Evolutionary conservation across 371 early-diverging fungal genomes (phyloP).

Genomic region (Actinomucor elegans): DNA sequence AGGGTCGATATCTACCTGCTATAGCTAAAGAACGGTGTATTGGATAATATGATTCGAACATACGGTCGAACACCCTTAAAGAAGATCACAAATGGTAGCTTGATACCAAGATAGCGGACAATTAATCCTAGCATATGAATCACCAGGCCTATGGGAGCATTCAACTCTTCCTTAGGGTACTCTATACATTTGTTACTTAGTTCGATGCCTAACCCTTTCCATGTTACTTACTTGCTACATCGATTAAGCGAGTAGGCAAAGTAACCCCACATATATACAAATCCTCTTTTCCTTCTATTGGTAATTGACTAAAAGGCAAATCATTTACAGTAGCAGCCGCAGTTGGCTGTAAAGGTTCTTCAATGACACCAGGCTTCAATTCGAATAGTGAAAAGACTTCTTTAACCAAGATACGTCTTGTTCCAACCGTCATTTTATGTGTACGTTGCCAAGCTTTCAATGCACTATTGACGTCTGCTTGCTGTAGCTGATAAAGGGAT

Average conservation of each 20-base stretch:
- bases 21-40: constrained; percentile 21
- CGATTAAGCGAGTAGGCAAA: constrained; percentile 39
- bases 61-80: constrained; percentile 55
- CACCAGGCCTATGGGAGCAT: constrained; percentile 80
- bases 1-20: background rate
- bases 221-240: constrained; percentile 42
- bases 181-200: constrained; percentile 18
- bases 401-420: constrained; percentile 52
- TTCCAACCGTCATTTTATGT: constrained; percentile 36
- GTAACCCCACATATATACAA: constrained; percentile 58
- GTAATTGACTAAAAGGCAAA: constrained; percentile 2
- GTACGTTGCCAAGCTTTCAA: constrained; percentile 35
- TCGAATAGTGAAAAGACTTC: constrained; percentile 62
- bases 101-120: constrained; percentile 75
- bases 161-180: constrained; percentile 71
- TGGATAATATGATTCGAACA: constrained; percentile 40
- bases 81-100: constrained; percentile 69
- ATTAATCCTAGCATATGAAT: constrained; percentile 78
- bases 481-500: too few relatives aligned
- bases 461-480: background rate
- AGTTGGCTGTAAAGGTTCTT: constrained; percentile 3
- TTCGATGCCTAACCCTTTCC: background rate
- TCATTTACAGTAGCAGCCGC: background rate
- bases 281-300: constrained; percentile 33
- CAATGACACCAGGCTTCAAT: constrained; percentile 42